Percentiles rank a stretch among this genome's conserved stretches.
phyloP scores from a whole-genome alignment of 2,329 filamentous ascomycete species.

The Diaporthe sp. region DNA sequence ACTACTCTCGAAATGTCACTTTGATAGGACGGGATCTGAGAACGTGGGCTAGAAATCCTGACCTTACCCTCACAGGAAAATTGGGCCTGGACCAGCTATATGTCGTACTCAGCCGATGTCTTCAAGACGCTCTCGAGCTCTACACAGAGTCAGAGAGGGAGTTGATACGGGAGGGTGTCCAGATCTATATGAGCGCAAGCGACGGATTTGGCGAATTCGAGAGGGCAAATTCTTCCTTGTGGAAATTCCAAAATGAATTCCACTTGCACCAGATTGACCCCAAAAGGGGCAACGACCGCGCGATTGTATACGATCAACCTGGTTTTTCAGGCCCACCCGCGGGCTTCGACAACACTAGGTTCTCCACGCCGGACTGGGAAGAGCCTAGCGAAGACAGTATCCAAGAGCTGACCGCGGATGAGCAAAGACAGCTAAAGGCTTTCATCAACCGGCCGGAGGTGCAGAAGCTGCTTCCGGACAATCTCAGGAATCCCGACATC shows the following conservation, averaged over 20 bases:
- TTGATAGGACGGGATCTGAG: neutral
- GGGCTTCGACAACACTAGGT: neutral
- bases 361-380: neutral
- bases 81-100: neutral
- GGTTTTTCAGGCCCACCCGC: neutral
- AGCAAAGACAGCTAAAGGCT: neutral
- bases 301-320: neutral
- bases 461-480: neutral
- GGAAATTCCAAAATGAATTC: neutral
- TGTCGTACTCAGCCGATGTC: neutral
- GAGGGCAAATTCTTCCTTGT: neutral
- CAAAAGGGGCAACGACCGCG: neutral
- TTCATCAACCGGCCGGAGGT: neutral
- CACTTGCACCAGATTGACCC: neutral
- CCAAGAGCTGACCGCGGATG: neutral
- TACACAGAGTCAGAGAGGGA: neutral
- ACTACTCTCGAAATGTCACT: constrained; percentile 2
- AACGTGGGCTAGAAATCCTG: neutral
- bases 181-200: neutral
- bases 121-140: neutral
- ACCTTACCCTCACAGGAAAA: neutral
- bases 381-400: neutral
- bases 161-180: neutral
- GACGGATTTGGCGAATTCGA: neutral
- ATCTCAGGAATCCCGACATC: neutral